Evolutionary conservation across 352 stramenopile genomes (phyloP), one percentile per base, ranked within the genome.

Genomic region (Phytophthora hybrid): DNA sequence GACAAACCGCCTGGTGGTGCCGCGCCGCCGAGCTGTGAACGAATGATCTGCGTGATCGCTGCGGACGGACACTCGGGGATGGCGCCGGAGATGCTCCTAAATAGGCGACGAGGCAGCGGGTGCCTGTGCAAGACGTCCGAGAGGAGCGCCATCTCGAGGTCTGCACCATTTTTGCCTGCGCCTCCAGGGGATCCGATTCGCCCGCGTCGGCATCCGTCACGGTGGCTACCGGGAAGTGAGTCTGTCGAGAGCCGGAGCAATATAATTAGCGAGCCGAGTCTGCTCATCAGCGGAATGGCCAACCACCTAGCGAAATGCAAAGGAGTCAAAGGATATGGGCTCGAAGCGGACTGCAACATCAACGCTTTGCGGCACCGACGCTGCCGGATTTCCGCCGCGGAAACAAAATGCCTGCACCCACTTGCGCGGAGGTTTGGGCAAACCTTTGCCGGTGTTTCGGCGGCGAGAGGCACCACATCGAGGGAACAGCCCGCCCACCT

Each of bases 141-240:
- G 52, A 61, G 32, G 39, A 58, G 68, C 68, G 59, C 39, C 66
- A 69, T 59, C 11, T 39, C 8, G 21, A 34, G 51, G 6, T 4
- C 13, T 21, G 61, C 47, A 52, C 61, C 44, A 66, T 61, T 37
- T 66, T 52, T 63, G 21, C 4, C 49, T 49, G 60, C n/a, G 29
- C 41, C 37, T 47, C 39, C 55, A 70, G 29, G 10, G 47, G n/a
- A 58, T 66, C 61, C 70, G 56, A 76, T 76, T 76, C 69, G 69
- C 47, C 64, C 69, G 71, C 69, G 69, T 74, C 69, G 69, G 56
- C 69, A 49, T 37, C 61, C 51, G 69, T 76, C 69, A 71, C 46
- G 34, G 16, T 32, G 55, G 34, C 46, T 32, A 29, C 47, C 18
- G 44, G 21, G 9, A 14, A 51, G 31, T 18, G 47, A 29, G 47